Evolutionary conservation across 2,329 filamentous ascomycete genomes (phyloP), one percentile per base, ranked within the genome.

Genomic region (Xylaria sp.): DNA sequence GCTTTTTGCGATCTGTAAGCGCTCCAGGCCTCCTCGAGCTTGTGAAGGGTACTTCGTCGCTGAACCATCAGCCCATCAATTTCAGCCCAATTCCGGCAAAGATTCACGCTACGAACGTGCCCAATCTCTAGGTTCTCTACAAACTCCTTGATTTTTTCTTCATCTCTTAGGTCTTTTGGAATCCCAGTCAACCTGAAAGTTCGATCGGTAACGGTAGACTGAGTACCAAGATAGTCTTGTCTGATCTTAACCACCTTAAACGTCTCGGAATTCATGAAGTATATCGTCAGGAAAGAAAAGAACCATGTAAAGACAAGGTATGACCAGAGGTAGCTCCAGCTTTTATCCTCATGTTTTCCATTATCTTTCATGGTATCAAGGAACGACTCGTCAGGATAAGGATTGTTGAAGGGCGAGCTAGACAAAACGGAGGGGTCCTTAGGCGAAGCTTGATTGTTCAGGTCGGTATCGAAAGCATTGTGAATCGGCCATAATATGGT

Each of bases 301-400:
- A 98, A 83, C 79, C 97, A 99, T 1, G 93, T 91, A 70, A 99
- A 99, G n/a, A 91, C 82, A 13, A 97, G 85, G 72, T 98, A 97
- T 71, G 94, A 91, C 93, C 94, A 97, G 1, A 97, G 79, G 70
- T 93, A 97, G 40, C 78, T 68, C 60, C 59, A 64, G 23, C 54
- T 69, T 60, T 68, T 71, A 33, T 74, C 70, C 1, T 64, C 63
- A 1, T 17, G 44, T 6, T 65, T 59, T 7, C 53, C 25, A 46
- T 68, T 68, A n/a, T 52, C 47, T 29, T 64, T 52, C 19, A 48
- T 17, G 15, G n/a, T 38, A 33, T 43, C 46, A 47, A 58, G 43
- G 65, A 31, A 38, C 48, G 44, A 10, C 3, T 57, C 48, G 4
- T 56, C 37, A n/a, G 38, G 21, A 31, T 38, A 51, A 11, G 11